Evolutionary conservation across 371 early-diverging fungal genomes (phyloP), one percentile per base, ranked within the genome.

Genomic region (Mortierella sp.): DNA sequence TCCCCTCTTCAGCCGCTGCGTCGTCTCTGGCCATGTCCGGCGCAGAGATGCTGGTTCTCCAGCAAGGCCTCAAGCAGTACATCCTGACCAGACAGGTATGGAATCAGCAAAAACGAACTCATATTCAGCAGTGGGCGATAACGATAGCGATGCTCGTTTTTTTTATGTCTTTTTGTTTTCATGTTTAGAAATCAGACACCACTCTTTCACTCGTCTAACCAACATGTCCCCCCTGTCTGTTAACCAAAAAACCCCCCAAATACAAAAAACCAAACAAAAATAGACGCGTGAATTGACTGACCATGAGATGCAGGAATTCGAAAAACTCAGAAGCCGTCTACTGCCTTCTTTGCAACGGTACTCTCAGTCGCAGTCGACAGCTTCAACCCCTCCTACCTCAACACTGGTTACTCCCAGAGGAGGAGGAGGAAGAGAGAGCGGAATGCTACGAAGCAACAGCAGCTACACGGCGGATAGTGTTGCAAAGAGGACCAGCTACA

Each of bases 41-140:
- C 16, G 77, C 83, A 72, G 83, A 83, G 70, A 75, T 83, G 74
- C 76, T 83, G 52, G 76, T 83, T 3, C 76, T 83, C 5, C 83
- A 83, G 55, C 83, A 83, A 47, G 73, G 55, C 52, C 50, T 79
- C 68, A 83, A 83, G 54, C 83, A 83, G 13, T 83, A 83, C 70
- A 63, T 83, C 58, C 50, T 76, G 19, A 72, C 76, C 63, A 34
- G 73, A 47, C 79, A 83, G 74, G 83, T 83, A 79, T 24, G 68
- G 38, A 42, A 3, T 38, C 34, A 14, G 13, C 34, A 63, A 42
- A 34, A 34, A 7, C 58, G n/a, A 26, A 3, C 26, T 26, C 26
- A 60, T 31, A 31, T 6, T 19, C 4, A 31, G 14, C 26, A 2
- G 31, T 26, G 10, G 16, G 13, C 14, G 16, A 6, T 14, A 63